A percentile compares a stretch with the other conserved stretches of the same genome.
These are phyloP conservation scores for Apiotrichum laibachii DNA, from an alignment of 1,284 basidiomycete species.

Conservation along the genomic window DNA sequence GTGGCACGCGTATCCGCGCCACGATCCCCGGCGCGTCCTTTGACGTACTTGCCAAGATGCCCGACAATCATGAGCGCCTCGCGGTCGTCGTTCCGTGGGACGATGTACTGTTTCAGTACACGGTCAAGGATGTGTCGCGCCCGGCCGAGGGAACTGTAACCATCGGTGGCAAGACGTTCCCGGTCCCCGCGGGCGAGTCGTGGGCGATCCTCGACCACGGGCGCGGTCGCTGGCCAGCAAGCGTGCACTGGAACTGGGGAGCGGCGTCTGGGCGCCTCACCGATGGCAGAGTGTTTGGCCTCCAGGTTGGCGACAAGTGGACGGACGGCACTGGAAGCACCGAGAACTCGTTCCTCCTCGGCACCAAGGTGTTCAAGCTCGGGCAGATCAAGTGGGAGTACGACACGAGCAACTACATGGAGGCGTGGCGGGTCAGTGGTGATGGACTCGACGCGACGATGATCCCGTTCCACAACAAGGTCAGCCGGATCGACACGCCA, in stretches of 20 bases:
- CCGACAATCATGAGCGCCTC: slow-evolving; percentile 13
- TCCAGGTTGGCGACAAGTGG: slow-evolving; percentile 19
- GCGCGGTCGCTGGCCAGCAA: slow-evolving; percentile 13
- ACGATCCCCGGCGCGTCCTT: slow-evolving; percentile 6
- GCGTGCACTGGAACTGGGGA: slow-evolving; percentile 19
- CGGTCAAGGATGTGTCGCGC: slow-evolving; percentile 18
- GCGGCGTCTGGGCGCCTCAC: slow-evolving; percentile 9
- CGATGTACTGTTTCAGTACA: slow-evolving; percentile 20
- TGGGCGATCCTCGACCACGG: slow-evolving; percentile 23
- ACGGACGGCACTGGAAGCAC: slow-evolving; percentile 19
- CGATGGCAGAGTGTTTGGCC: background rate
- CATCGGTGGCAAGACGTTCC: background rate
- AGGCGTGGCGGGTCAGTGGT: slow-evolving; percentile 13
- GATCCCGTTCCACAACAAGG: slow-evolving; percentile 15
- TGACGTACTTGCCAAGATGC: slow-evolving; percentile 13
- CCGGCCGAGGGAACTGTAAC: slow-evolving; percentile 10
- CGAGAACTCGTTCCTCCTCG: slow-evolving; percentile 16
- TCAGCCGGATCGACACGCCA: background rate
- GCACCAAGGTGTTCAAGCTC: slow-evolving; percentile 15
- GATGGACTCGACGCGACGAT: slow-evolving; percentile 17
- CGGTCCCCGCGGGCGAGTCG: slow-evolving; percentile 1
- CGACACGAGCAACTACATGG: slow-evolving; percentile 10
- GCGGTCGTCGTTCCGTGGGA: slow-evolving; percentile 19
- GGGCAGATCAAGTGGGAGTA: slow-evolving; percentile 15
- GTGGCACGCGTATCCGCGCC: slow-evolving; percentile 16